These are phyloP conservation scores for Escallonia rubra DNA, from an alignment of 129 eudicot species.

Conservation along the genomic window DNA sequence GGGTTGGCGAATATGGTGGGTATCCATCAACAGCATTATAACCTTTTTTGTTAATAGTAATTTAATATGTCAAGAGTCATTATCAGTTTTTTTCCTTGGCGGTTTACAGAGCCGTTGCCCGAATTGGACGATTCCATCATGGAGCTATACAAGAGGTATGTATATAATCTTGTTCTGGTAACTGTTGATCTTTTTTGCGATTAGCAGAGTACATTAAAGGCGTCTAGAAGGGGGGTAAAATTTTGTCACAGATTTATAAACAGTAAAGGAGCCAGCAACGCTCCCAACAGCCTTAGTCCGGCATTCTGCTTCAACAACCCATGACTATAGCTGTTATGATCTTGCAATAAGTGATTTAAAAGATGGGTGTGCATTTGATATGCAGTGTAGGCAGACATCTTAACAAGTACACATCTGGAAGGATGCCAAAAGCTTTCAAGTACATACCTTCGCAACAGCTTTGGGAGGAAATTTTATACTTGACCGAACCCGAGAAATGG, in stretches of 20 bases:
- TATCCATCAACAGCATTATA: too few species aligned
- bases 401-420: conserved; percentile 78
- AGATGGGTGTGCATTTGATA: not conserved
- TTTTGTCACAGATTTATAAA: too few species aligned
- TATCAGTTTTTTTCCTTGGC: too few species aligned
- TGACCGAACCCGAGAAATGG: conserved; percentile 96
- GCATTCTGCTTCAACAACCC: not conserved
- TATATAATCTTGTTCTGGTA: too few species aligned
- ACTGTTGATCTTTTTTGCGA: too few species aligned
- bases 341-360: not conserved
- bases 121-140: conserved; percentile 71
- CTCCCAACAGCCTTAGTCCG: too few species aligned
- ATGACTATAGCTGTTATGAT: not conserved
- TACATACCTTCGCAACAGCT: conserved; percentile 65
- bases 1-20: too few species aligned
- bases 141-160: conserved; percentile 79
- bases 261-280: too few species aligned
- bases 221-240: too few species aligned
- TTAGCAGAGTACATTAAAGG: too few species aligned
- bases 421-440: conserved; percentile 83
- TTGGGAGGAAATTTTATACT: conserved; percentile 85
- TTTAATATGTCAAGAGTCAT: conserved; percentile 11
- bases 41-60: not conserved
- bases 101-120: conserved; percentile 46
- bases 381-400: conserved; percentile 84